Evolutionary conservation across 1,139 yeast genomes (phyloP), one percentile per base, ranked within the genome.

Genomic region (Magnusiomyces fungicola): DNA sequence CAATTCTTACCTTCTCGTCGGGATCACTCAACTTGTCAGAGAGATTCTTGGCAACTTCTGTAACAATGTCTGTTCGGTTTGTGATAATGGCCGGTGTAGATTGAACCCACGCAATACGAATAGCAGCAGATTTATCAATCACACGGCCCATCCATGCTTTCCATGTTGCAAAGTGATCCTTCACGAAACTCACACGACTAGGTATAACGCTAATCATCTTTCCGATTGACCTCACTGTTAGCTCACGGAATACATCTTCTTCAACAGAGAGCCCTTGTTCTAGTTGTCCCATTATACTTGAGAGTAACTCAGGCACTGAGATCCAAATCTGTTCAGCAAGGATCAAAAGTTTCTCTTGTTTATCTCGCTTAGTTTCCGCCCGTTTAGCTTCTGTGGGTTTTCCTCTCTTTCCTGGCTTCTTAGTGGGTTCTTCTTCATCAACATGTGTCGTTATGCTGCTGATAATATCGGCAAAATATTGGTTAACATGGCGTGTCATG

Each of bases 191-290:
- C 9, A 79, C 67, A 27, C 75, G 73, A 1, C 80, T 65, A 12
- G 73, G 69, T 23, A 68, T 67, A 10, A 72, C 64, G 0, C 81
- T 75, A 1, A 88, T 65, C 66, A 90, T 80, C 43, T 73, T 69
- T 0, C 95, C 94, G 5, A 90, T 74, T 0, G 94, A 78, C 46
- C 76, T 77, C 0, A 95, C 85, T 0, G 96, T 90, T 51, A 84
- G 65, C 0, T 72, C 64, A 54, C 97, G 74, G 25, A 85, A 72
- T 19, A 72, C 66, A 24, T 77, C 79, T 56, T 83, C 80, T 45
- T 84, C 92, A 0, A 92, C 83, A 14, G 55, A 48, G 47, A 90
- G 69, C 56, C 88, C 95, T 59, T 86, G 92, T 56, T 86, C 89
- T 5, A 89, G 70, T 51, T 87, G 76, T 0, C 95, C 94, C 73